Evolutionary conservation across 257 asterid species (phyloP).

Genomic region (Schizonepeta tenuifolia): DNA sequence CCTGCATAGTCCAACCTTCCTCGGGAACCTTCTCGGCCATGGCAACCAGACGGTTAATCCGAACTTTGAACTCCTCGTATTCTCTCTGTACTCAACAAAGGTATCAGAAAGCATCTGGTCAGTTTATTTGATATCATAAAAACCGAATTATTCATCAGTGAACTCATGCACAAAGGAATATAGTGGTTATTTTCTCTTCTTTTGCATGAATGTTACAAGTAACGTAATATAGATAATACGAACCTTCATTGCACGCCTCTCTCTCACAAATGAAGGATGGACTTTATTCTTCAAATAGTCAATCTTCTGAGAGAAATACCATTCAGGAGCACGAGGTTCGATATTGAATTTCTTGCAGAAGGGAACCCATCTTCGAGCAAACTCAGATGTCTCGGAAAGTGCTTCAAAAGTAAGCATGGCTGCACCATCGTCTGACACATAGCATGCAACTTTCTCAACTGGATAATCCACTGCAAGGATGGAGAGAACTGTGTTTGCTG

Average conservation of each 20-base stretch:
- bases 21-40: conserved; percentile 87
- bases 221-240: background rate
- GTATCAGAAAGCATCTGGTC: background rate
- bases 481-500: conserved; percentile 23
- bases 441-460: conserved; percentile 19
- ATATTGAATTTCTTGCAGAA: conserved; percentile 18
- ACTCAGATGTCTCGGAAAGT: conserved; percentile 20
- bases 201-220: background rate
- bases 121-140: background rate
- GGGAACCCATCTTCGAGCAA: conserved; percentile 21
- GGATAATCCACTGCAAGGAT: conserved; percentile 22
- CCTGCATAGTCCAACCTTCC: conserved; percentile 98
- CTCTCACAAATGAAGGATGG: conserved; percentile 21
- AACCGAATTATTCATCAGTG: background rate
- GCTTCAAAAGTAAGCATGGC: conserved; percentile 26
- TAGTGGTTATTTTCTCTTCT: background rate
- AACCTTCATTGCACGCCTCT: conserved; percentile 27
- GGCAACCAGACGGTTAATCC: conserved; percentile 73
- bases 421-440: conserved; percentile 22
- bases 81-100: conserved; percentile 62
- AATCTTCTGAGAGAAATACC: conserved; percentile 26
- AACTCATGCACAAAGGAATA: conserved; percentile 1
- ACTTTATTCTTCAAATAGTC: conserved; percentile 24
- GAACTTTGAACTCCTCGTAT: conserved; percentile 89
- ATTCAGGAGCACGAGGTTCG: conserved; percentile 22